A percentile compares a stretch with the other conserved stretches of the same genome.
Conservation (phyloP, 345 rosid genomes). For the Arabis hirsuta region DNA sequence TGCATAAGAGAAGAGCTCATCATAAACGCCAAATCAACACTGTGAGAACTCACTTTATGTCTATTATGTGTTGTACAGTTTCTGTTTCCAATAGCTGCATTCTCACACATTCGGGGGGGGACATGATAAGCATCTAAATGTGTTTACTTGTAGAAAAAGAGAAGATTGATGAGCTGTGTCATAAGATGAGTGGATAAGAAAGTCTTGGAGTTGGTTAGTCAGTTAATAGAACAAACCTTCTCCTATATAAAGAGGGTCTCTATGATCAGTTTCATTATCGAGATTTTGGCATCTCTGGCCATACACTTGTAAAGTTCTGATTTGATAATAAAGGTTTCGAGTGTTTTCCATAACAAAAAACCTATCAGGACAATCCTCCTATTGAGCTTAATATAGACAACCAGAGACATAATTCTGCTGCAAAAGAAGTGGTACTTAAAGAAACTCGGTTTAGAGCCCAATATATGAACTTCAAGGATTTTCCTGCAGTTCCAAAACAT, state of each 20-base stretch:
- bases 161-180: too few species aligned
- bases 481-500: constrained; percentile 98
- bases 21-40: constrained; percentile 62
- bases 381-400: neutral
- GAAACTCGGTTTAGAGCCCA: constrained; percentile 47
- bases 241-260: too few species aligned
- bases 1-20: constrained; percentile 98
- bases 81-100: constrained; percentile 13
- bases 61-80: constrained; percentile 30
- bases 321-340: too few species aligned
- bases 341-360: too few species aligned
- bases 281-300: too few species aligned
- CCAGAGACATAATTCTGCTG: neutral
- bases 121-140: too few species aligned
- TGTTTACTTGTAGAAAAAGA: too few species aligned
- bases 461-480: constrained; percentile 90
- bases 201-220: too few species aligned
- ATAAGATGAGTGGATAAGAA: too few species aligned
- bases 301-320: too few species aligned
- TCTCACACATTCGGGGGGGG: neutral
- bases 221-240: too few species aligned
- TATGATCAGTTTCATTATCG: too few species aligned
- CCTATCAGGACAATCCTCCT: neutral
- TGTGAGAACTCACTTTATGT: constrained; percentile 34
- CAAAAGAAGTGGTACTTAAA: neutral